Evolutionary conservation across 176 grass and related monocot species (phyloP).

Genomic region (Lolium rigidum): DNA sequence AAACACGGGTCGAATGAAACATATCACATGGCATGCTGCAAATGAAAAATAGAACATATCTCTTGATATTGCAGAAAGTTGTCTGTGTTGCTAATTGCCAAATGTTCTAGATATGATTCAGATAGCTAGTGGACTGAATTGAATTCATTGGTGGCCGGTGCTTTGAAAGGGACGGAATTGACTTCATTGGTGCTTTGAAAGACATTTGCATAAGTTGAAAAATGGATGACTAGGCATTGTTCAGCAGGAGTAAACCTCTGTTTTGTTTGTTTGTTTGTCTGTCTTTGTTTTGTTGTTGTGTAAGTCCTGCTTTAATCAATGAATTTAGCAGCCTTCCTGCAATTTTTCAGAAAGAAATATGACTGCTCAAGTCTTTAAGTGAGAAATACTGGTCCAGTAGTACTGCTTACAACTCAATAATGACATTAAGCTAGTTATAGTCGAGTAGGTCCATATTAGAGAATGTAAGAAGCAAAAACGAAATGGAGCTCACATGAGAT

Average conservation of each 20-base stretch:
- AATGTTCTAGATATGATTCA: constrained; percentile 31
- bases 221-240: background rate
- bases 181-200: background rate
- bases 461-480: constrained; percentile 10
- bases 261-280: background rate
- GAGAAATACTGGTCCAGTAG: background rate
- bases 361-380: too few species aligned
- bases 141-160: background rate
- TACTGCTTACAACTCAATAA: background rate
- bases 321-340: constrained; percentile 19
- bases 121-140: background rate
- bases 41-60: background rate
- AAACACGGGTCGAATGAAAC: background rate
- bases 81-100: background rate
- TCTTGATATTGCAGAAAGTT: background rate
- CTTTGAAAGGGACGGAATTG: too few species aligned
- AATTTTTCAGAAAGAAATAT: background rate
- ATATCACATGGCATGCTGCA: background rate
- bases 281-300: background rate
- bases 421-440: background rate
- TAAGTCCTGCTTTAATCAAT: background rate
- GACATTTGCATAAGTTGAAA: background rate
- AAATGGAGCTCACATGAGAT: constrained; percentile 29
- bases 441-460: background rate
- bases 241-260: background rate